These are phyloP conservation scores for Colletotrichum sp. DNA, from an alignment of 2,329 filamentous ascomycete genomes.

Conservation along the genomic window DNA sequence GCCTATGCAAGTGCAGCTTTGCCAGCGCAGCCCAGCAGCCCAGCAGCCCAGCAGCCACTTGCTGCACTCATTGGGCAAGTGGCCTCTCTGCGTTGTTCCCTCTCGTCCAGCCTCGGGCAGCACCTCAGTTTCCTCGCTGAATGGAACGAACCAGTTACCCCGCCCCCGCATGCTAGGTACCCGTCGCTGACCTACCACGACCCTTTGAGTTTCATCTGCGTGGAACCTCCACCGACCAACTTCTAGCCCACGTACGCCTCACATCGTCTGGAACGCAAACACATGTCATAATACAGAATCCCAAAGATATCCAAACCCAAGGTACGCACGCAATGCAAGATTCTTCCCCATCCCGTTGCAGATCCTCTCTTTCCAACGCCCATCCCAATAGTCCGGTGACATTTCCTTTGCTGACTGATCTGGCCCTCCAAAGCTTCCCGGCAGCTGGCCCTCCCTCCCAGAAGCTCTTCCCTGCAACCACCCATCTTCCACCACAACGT, in stretches of 20 bases:
- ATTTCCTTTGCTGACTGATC: constrained; percentile 4
- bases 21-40: neutral
- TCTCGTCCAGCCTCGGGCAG: neutral
- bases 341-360: neutral
- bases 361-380: neutral
- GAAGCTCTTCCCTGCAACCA: constrained; percentile 16
- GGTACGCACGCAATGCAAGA: constrained; percentile 9
- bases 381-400: neutral
- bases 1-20: neutral
- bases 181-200: neutral
- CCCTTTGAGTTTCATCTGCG: constrained; percentile 20
- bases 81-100: neutral
- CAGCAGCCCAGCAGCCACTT: neutral
- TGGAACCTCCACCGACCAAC: constrained; percentile 3
- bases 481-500: neutral
- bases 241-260: constrained; percentile 6
- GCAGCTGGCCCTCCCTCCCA: constrained; percentile 1
- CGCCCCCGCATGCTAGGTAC: neutral
- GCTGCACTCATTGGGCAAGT: neutral
- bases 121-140: neutral
- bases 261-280: constrained; percentile 7
- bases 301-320: neutral
- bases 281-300: constrained; percentile 5
- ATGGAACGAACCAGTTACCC: neutral
- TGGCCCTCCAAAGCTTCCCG: neutral